phyloP scores from a whole-genome alignment of 345 rosid species.

The Syzygium jambos region DNA sequence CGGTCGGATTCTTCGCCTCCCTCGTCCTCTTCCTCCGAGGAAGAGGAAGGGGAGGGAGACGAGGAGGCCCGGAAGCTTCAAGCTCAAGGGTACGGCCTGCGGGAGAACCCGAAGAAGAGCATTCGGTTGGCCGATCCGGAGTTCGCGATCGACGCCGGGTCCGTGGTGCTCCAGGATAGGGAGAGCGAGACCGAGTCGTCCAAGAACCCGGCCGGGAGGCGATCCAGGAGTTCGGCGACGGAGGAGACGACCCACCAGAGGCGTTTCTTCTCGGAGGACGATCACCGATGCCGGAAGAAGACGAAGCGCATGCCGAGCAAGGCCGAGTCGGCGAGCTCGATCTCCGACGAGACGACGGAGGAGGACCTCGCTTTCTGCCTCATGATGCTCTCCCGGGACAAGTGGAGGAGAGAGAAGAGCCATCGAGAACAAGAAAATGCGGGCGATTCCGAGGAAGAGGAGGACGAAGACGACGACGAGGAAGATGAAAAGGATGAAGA shows the following conservation, averaged over 20 bases:
- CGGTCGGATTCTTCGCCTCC: background rate
- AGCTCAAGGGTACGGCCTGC: slow-evolving; percentile 20
- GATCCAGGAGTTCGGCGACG: slow-evolving; percentile 29
- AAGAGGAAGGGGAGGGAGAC: slow-evolving; percentile 13
- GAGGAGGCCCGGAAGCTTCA: slow-evolving; percentile 16
- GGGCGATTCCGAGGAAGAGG: background rate
- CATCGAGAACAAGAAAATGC: background rate
- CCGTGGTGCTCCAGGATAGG: slow-evolving; percentile 50
- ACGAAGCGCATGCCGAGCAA: slow-evolving; percentile 8
- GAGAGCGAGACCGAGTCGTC: slow-evolving; percentile 86
- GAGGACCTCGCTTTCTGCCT: slow-evolving; percentile 93
- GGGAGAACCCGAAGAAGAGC: slow-evolving; percentile 54
- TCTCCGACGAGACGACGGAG: slow-evolving; percentile 69
- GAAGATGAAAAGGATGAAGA: slow-evolving; percentile 16
- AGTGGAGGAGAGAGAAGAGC: slow-evolving; percentile 39
- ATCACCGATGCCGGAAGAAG: slow-evolving; percentile 1
- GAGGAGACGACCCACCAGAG: background rate
- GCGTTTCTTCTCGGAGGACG: slow-evolving; percentile 1
- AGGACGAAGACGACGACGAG: slow-evolving; percentile 13
- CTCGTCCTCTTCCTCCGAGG: slow-evolving; percentile 19
- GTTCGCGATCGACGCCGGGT: slow-evolving; percentile 37
- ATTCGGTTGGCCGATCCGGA: slow-evolving; percentile 53
- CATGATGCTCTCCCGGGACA: slow-evolving; percentile 84
- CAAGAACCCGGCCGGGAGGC: slow-evolving; percentile 49
- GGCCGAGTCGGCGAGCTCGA: slow-evolving; percentile 57